Base-by-base conservation (phyloP, 305 asterid genomes). In the Solanum aculeatissimum region DNA sequence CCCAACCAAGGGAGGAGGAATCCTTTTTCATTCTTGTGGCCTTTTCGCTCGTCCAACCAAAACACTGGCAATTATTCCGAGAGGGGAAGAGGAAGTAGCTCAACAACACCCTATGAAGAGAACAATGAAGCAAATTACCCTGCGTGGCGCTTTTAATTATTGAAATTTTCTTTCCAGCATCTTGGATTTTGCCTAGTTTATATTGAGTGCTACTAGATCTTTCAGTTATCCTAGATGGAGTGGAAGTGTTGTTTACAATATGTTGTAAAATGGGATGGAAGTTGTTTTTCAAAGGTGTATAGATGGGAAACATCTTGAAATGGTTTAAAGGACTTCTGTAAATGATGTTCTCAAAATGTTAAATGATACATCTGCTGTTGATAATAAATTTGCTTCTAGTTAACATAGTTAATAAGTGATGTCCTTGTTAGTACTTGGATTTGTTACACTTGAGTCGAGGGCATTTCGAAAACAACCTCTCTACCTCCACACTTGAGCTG, bases 1-100 rank as follows among this genome's bases (percentile, higher is more conserved):
- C 95, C 89, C 86, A 91, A 47, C 89, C 94, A 90, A 55, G 92
- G 95, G 25, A 88, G 99, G 71, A 92, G 99, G 91, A 94, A 92
- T 85, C 97, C 96, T 0, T 93, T 95, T 77, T 93, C 98, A 6
- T 93, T 93, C 84, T 78, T 93, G 82, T 93, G 94, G 95, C 89
- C 97, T 79, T 96, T 93, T 23, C 89, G 90, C 83, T 91, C 94
- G 7, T 90, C 94, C 32, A 94, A 83, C 85, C 89, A 83, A 60
- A 79, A 84, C 84, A 77, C 83, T 72, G 87, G 77, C 40, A 80
- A 79, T 49, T 69, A 82, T 23, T 25, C 70, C 54, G 89, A 80
- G 85, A 78, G 80, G 32, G 27, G 79, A 27, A 66, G 87, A 49
- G 87, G 87, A 78, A 85, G 85, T 77, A 83, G 85, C 84, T 87